Evolutionary conservation across 768 basidiomycete genomes (phyloP).

Genomic region (Lyophyllum decastes): DNA sequence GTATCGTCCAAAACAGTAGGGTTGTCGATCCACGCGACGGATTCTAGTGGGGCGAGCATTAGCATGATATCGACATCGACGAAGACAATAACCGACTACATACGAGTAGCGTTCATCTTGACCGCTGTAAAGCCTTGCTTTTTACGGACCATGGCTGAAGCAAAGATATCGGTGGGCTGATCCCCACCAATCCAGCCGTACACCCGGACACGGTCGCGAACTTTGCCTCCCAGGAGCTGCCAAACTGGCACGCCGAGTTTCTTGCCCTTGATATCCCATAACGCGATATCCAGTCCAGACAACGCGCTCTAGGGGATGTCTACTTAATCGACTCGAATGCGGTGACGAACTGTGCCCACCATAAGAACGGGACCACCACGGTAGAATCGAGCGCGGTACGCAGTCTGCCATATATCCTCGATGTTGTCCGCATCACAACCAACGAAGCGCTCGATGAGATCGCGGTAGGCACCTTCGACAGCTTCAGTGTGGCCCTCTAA

Average conservation of each 20-base stretch:
- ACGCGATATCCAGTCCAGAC: slow-evolving; percentile 66
- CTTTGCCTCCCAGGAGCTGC: slow-evolving; percentile 70
- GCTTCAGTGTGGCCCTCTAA: slow-evolving; percentile 77
- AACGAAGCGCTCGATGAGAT: slow-evolving; percentile 59
- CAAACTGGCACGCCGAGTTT: slow-evolving; percentile 65
- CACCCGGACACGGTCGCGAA: slow-evolving; percentile 58
- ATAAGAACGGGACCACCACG: slow-evolving; percentile 72
- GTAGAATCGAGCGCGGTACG: slow-evolving; percentile 70
- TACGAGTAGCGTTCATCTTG: slow-evolving; percentile 72
- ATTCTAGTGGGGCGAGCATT: slow-evolving; percentile 19
- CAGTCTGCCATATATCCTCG: slow-evolving; percentile 72
- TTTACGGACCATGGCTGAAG: slow-evolving; percentile 53
- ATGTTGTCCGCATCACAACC: slow-evolving; percentile 66
- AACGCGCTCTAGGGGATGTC: slow-evolving; percentile 46
- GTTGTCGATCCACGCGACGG: slow-evolving; percentile 62
- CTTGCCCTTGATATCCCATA: slow-evolving; percentile 84
- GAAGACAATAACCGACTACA: slow-evolving; percentile 13
- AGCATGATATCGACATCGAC: background rate
- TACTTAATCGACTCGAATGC: background rate
- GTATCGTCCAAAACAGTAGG: slow-evolving; percentile 51
- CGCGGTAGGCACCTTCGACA: slow-evolving; percentile 63
- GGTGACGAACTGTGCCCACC: slow-evolving; percentile 32
- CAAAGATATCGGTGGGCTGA: slow-evolving; percentile 51
- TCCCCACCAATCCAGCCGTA: slow-evolving; percentile 65
- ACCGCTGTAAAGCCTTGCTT: slow-evolving; percentile 68